Conservation (phyloP, 495 filamentous ascomycete species). For the Staphylotrichum tortipilum region DNA sequence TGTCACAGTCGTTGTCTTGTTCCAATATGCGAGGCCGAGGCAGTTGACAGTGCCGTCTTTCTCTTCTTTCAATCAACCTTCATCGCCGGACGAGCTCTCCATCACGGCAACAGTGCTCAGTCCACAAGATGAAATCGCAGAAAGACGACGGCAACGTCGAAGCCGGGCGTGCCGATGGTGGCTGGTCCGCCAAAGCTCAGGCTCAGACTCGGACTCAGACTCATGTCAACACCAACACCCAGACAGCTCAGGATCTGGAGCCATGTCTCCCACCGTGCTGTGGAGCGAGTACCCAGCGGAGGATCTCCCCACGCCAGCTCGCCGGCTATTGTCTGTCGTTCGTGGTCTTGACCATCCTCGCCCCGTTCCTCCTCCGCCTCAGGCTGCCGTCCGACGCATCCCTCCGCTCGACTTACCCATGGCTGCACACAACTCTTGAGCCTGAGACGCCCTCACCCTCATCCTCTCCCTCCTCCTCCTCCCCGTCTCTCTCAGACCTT, state of each 20-base stretch:
- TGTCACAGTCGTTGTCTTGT: no score
- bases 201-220: no score
- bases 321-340: background rate
- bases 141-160: conserved; percentile 8
- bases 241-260: background rate
- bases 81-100: background rate
- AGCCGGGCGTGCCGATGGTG: no score
- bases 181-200: no score
- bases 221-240: no score
- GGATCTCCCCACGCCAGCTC: background rate
- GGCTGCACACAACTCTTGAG: background rate
- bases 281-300: background rate
- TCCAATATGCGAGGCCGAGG: no score
- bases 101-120: background rate
- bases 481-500: no score
- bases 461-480: no score
- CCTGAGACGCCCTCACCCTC: background rate
- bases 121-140: conserved; percentile 3
- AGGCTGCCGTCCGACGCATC: background rate
- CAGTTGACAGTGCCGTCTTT: no score
- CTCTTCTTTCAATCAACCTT: no score
- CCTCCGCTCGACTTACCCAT: background rate
- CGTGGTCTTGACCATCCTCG: background rate
- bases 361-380: background rate
- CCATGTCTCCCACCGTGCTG: background rate